Evolutionary conservation across 495 filamentous ascomycete species (phyloP).

Genomic region (Penicillium cosmopolitanum): DNA sequence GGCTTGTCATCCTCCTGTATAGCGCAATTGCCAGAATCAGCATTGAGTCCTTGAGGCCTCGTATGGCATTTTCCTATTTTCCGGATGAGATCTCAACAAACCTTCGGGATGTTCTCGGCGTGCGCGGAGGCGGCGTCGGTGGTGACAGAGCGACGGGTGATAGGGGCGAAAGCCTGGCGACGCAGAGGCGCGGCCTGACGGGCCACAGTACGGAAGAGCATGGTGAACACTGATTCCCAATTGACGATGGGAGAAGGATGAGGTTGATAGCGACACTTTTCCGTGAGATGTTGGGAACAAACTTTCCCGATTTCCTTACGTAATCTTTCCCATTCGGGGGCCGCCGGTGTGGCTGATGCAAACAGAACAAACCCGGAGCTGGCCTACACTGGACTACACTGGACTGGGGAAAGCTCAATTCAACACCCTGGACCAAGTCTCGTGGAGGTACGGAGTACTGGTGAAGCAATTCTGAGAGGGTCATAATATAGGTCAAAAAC

Average conservation of each 20-base stretch:
- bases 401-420: not conserved
- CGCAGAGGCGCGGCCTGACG: slow-evolving; percentile 56
- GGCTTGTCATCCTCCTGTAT: slow-evolving; percentile 89
- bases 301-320: slow-evolving; percentile 46
- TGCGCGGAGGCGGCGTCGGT: slow-evolving; percentile 92
- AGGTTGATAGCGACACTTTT: slow-evolving; percentile 32
- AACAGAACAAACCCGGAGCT: slow-evolving; percentile 36
- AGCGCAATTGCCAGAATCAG: slow-evolving; percentile 30
- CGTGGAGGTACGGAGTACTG: not conserved
- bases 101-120: slow-evolving; percentile 74
- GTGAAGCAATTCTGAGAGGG: not conserved
- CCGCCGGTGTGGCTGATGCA: slow-evolving; percentile 41
- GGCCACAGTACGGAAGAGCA: slow-evolving; percentile 51
- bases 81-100: slow-evolving; percentile 65
- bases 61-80: slow-evolving; percentile 23
- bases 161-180: slow-evolving; percentile 55
- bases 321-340: slow-evolving; percentile 42
- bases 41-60: slow-evolving; percentile 13
- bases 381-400: slow-evolving; percentile 15
- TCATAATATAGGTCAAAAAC: not conserved
- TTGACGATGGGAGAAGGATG: slow-evolving; percentile 30
- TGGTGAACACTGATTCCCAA: slow-evolving; percentile 39
- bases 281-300: slow-evolving; percentile 49
- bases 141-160: slow-evolving; percentile 77
- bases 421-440: not conserved